Base-by-base conservation (phyloP, 176 grass and related monocot species). In the Musa troglodytarum region DNA sequence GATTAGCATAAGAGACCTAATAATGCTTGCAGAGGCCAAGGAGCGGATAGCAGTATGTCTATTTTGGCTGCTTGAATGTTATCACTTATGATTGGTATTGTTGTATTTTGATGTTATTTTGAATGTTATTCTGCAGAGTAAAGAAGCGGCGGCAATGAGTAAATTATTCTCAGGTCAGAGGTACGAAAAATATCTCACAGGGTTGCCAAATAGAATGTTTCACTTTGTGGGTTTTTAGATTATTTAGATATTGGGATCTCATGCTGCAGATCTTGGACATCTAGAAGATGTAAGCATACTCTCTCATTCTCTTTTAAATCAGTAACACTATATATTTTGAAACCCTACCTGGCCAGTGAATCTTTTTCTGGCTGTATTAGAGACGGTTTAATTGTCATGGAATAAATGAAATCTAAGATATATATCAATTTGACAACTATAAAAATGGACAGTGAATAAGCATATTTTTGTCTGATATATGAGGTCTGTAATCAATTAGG, bases 1-100 rank as follows among this genome's bases (percentile, higher is more conserved):
- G 84, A 79, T 92, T 82, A 82, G 79, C 73, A 77, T 86, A 49
- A 71, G 54, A 10, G 78, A 86, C 77, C 82, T 92, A 53, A 89
- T 87, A 78, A 82, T 92, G 77, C 79, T 89, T 61, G 84, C 85
- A 84, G 84, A 92, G 65, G 77, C 81, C 34, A 92, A 62, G 81
- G 84, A 78, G 56, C 68, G 53, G 65, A 80, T 57, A 19, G 73
- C 81, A 23, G 84, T 86, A 25, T 75, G 86, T 81, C 77, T 59
- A 77, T 74, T 17, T 49, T 68, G n/a, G 26, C 22, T 54, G 67
- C 2, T 1, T 80, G 76, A 85, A 34, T 8, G 73, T 53, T 26
- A 65, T 81, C 34, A 81, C 75, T 76, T 10, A 21, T 16, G 65
- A 68, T n/a, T 71, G 49, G 52, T 73, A 68, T 79, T 72, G 68